Conservation (phyloP, 2,329 filamentous ascomycete genomes). For the Arthrobotrys conoides region DNA sequence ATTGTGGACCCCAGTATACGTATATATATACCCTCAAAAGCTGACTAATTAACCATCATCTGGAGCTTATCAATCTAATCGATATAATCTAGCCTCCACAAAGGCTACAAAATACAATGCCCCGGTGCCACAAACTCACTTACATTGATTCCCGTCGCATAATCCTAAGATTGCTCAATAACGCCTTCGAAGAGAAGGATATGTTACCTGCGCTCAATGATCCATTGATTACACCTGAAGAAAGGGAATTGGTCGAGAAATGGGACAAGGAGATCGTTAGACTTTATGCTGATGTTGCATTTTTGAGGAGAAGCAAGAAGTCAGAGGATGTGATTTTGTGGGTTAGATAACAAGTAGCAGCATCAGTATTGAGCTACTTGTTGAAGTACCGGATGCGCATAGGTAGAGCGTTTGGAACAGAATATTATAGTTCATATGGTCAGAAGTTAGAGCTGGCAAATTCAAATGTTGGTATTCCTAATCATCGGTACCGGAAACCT, state of each 20-base stretch:
- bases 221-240: constrained; percentile 29
- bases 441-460: neutral
- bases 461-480: neutral
- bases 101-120: constrained; percentile 27
- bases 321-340: constrained; percentile 37
- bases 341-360: constrained; percentile 28
- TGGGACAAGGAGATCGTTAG: constrained; percentile 31
- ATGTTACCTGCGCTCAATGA: constrained; percentile 17
- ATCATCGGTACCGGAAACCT: neutral
- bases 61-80: neutral
- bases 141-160: constrained; percentile 44
- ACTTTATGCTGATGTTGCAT: constrained; percentile 30
- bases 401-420: neutral
- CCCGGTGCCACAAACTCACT: constrained; percentile 49
- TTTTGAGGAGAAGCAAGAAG: constrained; percentile 21
- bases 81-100: neutral
- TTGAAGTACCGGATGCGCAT: too few species aligned
- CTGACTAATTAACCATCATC: too few species aligned
- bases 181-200: constrained; percentile 36
- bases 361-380: neutral
- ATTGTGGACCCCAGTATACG: neutral
- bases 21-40: too few species aligned
- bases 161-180: constrained; percentile 41
- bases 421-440: neutral
- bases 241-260: constrained; percentile 1